A percentile compares a stretch with the other conserved stretches of the same genome.
phyloP scores from a whole-genome alignment of 192 early-diverging fungal species.

The Backusella circina region DNA sequence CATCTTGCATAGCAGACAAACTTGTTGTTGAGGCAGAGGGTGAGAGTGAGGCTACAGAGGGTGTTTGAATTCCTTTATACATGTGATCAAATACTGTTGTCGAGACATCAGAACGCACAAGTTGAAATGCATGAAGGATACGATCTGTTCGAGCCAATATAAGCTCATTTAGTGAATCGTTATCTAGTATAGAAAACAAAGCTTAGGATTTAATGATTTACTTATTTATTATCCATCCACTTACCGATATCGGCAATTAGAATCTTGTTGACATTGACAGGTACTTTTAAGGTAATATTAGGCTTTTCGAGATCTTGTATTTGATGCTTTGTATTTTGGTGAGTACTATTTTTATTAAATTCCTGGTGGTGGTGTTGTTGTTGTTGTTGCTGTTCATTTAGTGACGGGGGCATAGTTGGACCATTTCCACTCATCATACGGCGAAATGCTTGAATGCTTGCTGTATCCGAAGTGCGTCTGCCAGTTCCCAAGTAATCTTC shows the following conservation, averaged over 20 bases:
- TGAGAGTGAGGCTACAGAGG: slow-evolving; percentile 12
- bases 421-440: slow-evolving; percentile 15
- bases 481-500: slow-evolving; percentile 26
- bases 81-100: slow-evolving; percentile 7
- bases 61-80: slow-evolving; percentile 2
- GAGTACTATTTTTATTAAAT: neutral
- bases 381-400: neutral
- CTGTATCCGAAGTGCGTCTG: slow-evolving; percentile 23
- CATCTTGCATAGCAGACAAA: neutral
- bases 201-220: neutral
- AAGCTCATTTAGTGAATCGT: slow-evolving; percentile 51
- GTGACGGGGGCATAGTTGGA: neutral
- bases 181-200: slow-evolving; percentile 34
- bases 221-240: neutral
- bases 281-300: slow-evolving; percentile 44
- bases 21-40: slow-evolving; percentile 20
- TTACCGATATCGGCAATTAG: slow-evolving; percentile 56
- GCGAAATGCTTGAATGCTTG: slow-evolving; percentile 26
- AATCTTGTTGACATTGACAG: slow-evolving; percentile 55
- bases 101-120: slow-evolving; percentile 20
- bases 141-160: slow-evolving; percentile 55
- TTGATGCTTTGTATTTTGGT: neutral
- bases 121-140: slow-evolving; percentile 46
- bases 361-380: neutral
- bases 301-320: slow-evolving; percentile 26